phyloP scores from a whole-genome alignment of 192 early-diverging fungal genomes.

The Coemansia sp. region DNA sequence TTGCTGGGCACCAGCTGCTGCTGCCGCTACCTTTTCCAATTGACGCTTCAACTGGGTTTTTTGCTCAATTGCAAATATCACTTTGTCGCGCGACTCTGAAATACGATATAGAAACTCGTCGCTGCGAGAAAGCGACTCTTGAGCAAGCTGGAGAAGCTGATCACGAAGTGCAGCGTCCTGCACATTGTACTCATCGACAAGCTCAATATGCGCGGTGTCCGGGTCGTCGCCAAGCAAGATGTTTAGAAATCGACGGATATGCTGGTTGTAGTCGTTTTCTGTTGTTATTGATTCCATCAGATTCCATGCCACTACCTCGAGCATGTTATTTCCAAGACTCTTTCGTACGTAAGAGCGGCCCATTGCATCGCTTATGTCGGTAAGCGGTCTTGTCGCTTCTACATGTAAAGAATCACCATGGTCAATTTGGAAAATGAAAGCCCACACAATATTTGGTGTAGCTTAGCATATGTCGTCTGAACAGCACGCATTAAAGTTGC shows the following conservation, averaged over 20 bases:
- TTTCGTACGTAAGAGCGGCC: slow-evolving; percentile 42
- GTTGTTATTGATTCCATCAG: slow-evolving; percentile 45
- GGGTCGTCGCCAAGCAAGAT: slow-evolving; percentile 50
- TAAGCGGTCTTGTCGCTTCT: slow-evolving; percentile 39
- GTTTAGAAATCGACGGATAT: slow-evolving; percentile 51
- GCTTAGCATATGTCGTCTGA: not conserved
- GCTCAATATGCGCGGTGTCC: slow-evolving; percentile 42
- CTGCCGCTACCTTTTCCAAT: slow-evolving; percentile 28
- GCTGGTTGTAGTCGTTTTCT: slow-evolving; percentile 54
- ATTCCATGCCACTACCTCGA: slow-evolving; percentile 49
- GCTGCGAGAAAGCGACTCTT: slow-evolving; percentile 49
- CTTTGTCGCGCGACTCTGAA: slow-evolving; percentile 39
- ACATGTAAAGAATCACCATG: slow-evolving; percentile 1
- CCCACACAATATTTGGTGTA: not conserved
- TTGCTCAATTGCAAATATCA: slow-evolving; percentile 47
- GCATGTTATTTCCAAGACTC: slow-evolving; percentile 43
- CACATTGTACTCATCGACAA: slow-evolving; percentile 33
- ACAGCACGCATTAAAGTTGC: not conserved
- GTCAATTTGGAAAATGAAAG: not conserved
- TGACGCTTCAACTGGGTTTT: slow-evolving; percentile 38
- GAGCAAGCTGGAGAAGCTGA: slow-evolving; percentile 44
- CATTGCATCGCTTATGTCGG: slow-evolving; percentile 40
- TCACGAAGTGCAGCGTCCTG: slow-evolving; percentile 36
- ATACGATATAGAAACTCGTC: slow-evolving; percentile 51
- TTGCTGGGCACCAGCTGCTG: not conserved